Evolutionary conservation across 768 basidiomycete species (phyloP).

Genomic region (Leccinum broughii): DNA sequence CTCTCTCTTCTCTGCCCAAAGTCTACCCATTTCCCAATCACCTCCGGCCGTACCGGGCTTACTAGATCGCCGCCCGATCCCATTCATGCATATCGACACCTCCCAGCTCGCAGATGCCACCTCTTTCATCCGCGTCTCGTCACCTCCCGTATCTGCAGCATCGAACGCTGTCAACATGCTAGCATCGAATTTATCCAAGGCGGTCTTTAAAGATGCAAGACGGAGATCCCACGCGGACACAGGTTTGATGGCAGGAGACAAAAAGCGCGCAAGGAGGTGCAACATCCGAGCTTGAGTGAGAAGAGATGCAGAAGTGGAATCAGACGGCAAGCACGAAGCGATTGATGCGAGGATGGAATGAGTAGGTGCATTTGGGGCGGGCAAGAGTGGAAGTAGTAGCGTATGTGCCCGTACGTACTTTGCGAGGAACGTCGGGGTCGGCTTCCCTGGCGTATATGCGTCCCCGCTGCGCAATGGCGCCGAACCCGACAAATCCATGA

Average conservation of each 20-base stretch:
- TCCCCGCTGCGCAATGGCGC: constrained; percentile 15
- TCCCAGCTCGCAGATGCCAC: constrained; percentile 87
- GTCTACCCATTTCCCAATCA: constrained; percentile 92
- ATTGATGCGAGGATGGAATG: constrained; percentile 60
- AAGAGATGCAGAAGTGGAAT: constrained; percentile 42
- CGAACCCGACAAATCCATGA: constrained; percentile 22
- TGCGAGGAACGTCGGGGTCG: constrained; percentile 43
- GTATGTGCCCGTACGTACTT: constrained; percentile 67
- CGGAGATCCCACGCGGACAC: constrained; percentile 65
- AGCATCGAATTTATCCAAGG: constrained; percentile 88
- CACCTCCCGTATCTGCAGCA: constrained; percentile 67
- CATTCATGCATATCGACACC: constrained; percentile 56
- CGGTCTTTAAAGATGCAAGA: constrained; percentile 64
- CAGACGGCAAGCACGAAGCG: constrained; percentile 42
- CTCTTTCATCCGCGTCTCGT: constrained; percentile 78
- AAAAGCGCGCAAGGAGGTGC: constrained; percentile 70
- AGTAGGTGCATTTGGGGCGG: constrained; percentile 59
- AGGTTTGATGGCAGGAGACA: constrained; percentile 71
- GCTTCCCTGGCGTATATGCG: constrained; percentile 22
- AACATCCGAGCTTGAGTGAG: constrained; percentile 66
- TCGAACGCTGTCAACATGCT: constrained; percentile 87
- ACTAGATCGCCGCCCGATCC: constrained; percentile 22
- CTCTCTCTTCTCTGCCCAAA: constrained; percentile 95
- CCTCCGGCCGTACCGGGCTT: constrained; percentile 4
- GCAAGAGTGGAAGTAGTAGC: constrained; percentile 60